Evolutionary conservation across 768 basidiomycete genomes (phyloP).

Genomic region (Dioszegia crocea): DNA sequence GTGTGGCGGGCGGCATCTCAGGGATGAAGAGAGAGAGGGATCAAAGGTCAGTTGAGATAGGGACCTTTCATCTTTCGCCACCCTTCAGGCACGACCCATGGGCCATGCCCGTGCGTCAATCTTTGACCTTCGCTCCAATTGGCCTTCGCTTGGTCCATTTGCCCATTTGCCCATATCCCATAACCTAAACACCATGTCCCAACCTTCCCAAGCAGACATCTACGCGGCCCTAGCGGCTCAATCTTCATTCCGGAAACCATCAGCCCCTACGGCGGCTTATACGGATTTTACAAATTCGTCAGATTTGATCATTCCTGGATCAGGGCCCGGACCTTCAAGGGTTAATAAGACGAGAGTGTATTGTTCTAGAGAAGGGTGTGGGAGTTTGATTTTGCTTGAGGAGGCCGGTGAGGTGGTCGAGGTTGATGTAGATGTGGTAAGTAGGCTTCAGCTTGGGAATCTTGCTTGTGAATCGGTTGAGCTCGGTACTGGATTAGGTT

Average conservation of each 20-base stretch:
- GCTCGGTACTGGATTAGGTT: too few species aligned
- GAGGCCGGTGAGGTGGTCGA: constrained; percentile 33
- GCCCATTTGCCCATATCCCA: background rate
- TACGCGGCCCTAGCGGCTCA: constrained; percentile 38
- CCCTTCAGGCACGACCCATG: too few species aligned
- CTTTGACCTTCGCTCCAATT: too few species aligned
- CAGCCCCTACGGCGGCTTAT: constrained; percentile 16
- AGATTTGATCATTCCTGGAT: background rate
- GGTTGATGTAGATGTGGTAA: constrained; percentile 27
- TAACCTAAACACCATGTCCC: constrained; percentile 8
- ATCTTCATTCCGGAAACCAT: constrained; percentile 21
- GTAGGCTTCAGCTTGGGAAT: background rate
- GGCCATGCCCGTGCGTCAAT: too few species aligned
- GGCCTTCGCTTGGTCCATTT: background rate
- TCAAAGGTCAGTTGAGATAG: background rate
- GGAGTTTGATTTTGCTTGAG: constrained; percentile 38
- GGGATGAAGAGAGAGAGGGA: background rate
- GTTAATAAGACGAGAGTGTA: constrained; percentile 35
- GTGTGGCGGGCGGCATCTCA: constrained; percentile 9
- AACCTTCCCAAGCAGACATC: constrained; percentile 44
- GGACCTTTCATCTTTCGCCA: too few species aligned
- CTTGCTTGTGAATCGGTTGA: too few species aligned
- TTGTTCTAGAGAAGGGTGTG: constrained; percentile 46
- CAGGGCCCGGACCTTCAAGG: background rate
- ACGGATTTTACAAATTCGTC: constrained; percentile 10